Evolutionary conservation across 73 alveolate species (phyloP).

Genomic region (Paramecium sonneborni): DNA sequence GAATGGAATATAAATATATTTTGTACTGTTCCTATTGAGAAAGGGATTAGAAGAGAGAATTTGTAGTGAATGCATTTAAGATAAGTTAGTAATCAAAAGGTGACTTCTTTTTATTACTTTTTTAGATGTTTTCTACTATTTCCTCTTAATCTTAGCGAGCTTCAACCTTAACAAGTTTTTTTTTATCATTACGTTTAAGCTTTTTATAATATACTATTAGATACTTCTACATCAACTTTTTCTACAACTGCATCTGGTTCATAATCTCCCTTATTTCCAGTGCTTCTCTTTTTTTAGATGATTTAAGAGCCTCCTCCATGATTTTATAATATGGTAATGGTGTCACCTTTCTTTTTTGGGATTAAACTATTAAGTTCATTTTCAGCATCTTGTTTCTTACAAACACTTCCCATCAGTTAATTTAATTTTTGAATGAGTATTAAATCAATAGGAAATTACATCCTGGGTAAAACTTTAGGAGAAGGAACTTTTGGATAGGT

Average conservation of each 20-base stretch:
- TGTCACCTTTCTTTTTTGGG: conserved; percentile 44
- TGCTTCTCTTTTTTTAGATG: conserved; percentile 9
- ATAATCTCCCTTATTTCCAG: conserved; percentile 37
- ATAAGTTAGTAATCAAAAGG: conserved; percentile 45
- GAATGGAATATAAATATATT: not conserved
- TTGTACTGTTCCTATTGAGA: conserved; percentile 20
- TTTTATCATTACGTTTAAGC: conserved; percentile 33
- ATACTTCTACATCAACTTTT: conserved; percentile 27
- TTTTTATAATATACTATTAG: not conserved
- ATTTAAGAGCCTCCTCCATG: not conserved
- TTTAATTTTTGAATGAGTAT: conserved; percentile 20
- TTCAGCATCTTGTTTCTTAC: conserved; percentile 55
- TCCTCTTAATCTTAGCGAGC: conserved; percentile 40
- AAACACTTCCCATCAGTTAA: conserved; percentile 54
- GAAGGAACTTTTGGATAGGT: conserved; percentile 86
- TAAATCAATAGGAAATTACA: conserved; percentile 40
- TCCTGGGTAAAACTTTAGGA: conserved; percentile 73
- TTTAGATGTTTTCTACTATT: conserved; percentile 2
- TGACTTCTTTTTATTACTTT: conserved; percentile 39
- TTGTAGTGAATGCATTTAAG: not conserved
- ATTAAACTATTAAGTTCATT: not conserved
- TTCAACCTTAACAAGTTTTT: conserved; percentile 29
- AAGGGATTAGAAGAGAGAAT: not conserved
- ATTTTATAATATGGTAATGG: conserved; percentile 13
- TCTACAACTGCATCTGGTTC: not conserved